phyloP scores from a whole-genome alignment of 495 filamentous ascomycete species.

The Trichoderma virens region DNA sequence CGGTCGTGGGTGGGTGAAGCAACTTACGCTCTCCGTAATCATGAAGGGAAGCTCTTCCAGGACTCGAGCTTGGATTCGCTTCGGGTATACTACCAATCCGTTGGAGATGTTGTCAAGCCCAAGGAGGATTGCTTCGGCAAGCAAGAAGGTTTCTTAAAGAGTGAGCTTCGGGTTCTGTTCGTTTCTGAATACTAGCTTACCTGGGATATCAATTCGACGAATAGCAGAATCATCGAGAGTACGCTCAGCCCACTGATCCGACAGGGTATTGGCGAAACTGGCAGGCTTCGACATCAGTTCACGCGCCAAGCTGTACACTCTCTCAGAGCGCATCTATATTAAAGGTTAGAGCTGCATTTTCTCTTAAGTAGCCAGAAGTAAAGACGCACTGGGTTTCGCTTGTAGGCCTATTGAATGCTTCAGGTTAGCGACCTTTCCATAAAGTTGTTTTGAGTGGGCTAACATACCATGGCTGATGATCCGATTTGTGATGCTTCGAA shows the following conservation, averaged over 20 bases:
- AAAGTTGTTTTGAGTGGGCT: no score
- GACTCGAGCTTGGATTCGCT: constrained; percentile 60
- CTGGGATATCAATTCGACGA: constrained; percentile 30
- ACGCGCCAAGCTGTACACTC: constrained; percentile 70
- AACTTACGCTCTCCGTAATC: constrained; percentile 52
- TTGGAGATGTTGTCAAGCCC: constrained; percentile 75
- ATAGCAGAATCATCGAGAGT: constrained; percentile 57
- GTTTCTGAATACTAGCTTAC: no score
- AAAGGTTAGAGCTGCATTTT: no score
- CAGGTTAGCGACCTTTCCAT: no score
- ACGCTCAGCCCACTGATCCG: constrained; percentile 59
- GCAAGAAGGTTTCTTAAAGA: constrained; percentile 70
- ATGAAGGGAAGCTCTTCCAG: constrained; percentile 84
- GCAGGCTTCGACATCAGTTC: constrained; percentile 58
- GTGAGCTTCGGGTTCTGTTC: constrained; percentile 51
- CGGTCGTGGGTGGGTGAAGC: neutral
- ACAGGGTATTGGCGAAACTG: constrained; percentile 68
- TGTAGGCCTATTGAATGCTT: no score
- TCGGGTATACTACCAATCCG: constrained; percentile 82
- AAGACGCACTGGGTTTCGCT: constrained; percentile 56
- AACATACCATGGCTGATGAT: constrained; percentile 43
- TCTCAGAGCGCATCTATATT: constrained; percentile 76
- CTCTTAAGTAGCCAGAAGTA: no score
- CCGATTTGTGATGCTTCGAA: constrained; percentile 77
- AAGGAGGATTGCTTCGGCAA: constrained; percentile 74